phyloP scores from a whole-genome alignment of 192 early-diverging fungal genomes.

The Dissophora globulifera region DNA sequence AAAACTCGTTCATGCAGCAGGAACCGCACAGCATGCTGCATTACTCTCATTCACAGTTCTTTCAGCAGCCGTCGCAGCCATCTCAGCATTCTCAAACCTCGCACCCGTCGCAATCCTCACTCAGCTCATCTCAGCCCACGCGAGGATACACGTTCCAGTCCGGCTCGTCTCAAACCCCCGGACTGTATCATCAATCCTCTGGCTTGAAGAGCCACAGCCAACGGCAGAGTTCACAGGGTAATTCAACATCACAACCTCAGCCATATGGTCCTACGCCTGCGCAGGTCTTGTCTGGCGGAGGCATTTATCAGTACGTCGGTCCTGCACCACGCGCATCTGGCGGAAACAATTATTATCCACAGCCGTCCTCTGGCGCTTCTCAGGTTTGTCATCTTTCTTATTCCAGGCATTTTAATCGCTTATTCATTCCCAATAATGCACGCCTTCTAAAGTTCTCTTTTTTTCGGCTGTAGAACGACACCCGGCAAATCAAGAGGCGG shows the following conservation, averaged over 20 bases:
- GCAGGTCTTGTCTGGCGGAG: conserved; percentile 29
- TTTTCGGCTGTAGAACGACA: conserved; percentile 9
- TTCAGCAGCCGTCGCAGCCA: conserved; percentile 39
- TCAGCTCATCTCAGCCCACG: conserved; percentile 23
- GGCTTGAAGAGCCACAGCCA: conserved; percentile 9
- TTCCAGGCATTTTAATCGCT: no score
- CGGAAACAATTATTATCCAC: conserved; percentile 7
- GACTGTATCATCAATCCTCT: conserved; percentile 36
- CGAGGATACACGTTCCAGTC: conserved; percentile 4
- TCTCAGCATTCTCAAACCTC: conserved; percentile 40
- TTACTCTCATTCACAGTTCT: conserved; percentile 33
- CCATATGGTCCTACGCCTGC: conserved; percentile 28
- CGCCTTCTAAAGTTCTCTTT: no score
- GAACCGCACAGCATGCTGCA: conserved; percentile 34
- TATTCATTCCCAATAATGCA: no score
- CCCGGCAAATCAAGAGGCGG: conserved; percentile 18
- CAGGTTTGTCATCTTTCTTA: no score
- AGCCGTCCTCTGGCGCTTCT: background rate
- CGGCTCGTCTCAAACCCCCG: conserved; percentile 9
- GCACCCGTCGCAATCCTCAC: conserved; percentile 25
- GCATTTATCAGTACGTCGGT: conserved; percentile 29
- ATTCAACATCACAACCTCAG: background rate
- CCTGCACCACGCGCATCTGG: background rate
- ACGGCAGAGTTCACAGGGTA: conserved; percentile 10
- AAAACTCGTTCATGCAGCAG: conserved; percentile 36